Evolutionary conservation across 805 yeast genomes (phyloP).

Genomic region (Teunomyces barrocoloradensis): DNA sequence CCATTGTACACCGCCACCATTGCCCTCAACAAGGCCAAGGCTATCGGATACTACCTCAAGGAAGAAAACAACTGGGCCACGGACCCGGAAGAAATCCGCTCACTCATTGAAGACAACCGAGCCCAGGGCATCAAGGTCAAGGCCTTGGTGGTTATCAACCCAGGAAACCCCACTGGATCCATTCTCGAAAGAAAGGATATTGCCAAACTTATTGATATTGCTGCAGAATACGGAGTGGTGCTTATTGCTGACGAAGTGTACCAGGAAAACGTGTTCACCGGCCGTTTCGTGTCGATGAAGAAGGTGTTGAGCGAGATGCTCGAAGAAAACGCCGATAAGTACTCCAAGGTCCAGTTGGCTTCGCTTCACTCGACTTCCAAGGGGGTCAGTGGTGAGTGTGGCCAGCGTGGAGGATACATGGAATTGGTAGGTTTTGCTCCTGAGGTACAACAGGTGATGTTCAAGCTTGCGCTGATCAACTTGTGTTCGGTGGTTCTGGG

Average conservation of each 20-base stretch:
- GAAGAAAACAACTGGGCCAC: constrained; percentile 86
- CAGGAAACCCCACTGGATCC: constrained; percentile 98
- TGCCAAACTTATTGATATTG: constrained; percentile 67
- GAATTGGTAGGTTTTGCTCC: constrained; percentile 79
- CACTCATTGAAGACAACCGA: constrained; percentile 47
- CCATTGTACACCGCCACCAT: constrained; percentile 96
- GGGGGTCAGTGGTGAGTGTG: constrained; percentile 98
- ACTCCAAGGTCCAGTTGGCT: constrained; percentile 77
- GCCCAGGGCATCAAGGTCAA: constrained; percentile 60
- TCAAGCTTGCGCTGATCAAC: constrained; percentile 86
- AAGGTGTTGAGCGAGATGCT: constrained; percentile 70
- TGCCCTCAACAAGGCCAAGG: constrained; percentile 76
- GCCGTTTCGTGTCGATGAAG: constrained; percentile 81
- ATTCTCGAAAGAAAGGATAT: constrained; percentile 66
- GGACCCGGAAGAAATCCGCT: constrained; percentile 61
- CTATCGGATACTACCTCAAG: constrained; percentile 82
- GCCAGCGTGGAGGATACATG: constrained; percentile 99
- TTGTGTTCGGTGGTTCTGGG: constrained; percentile 95
- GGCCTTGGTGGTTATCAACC: constrained; percentile 89
- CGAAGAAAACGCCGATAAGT: constrained; percentile 49
- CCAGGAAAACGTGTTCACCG: constrained; percentile 85
- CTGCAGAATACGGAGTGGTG: constrained; percentile 81
- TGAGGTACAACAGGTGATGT: constrained; percentile 66
- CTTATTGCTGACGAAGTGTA: constrained; percentile 97
- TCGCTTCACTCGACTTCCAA: constrained; percentile 97